These are phyloP conservation scores for Sclerotinia subarctica DNA, from an alignment of 2,329 filamentous ascomycete species.

Conservation along the genomic window DNA sequence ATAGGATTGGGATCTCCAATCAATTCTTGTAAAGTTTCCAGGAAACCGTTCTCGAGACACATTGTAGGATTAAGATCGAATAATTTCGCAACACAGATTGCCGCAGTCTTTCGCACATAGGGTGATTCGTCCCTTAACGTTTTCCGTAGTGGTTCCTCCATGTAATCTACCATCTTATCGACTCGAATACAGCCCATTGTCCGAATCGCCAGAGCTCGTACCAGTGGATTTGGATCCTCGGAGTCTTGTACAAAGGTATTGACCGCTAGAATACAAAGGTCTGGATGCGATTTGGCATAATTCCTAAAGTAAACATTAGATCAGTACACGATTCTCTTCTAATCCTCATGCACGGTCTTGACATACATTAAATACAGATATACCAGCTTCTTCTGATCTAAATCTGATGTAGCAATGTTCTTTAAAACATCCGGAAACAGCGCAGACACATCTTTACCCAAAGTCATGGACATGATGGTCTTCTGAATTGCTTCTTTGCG, in stretches of 20 bases:
- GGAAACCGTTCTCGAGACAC: constrained; percentile 95
- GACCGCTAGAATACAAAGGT: constrained; percentile 96
- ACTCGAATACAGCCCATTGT: constrained; percentile 99
- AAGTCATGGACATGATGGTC: constrained; percentile 99
- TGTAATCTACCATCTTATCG: constrained; percentile 99
- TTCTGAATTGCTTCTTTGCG: constrained; percentile 98
- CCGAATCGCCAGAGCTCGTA: constrained; percentile 89
- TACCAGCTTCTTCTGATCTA: constrained; percentile 99
- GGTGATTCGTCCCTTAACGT: constrained; percentile 95
- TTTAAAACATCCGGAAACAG: constrained; percentile 97
- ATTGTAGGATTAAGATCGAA: constrained; percentile 91
- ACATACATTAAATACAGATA: constrained; percentile 92
- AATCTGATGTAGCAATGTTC: constrained; percentile 91
- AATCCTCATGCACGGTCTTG: not conserved
- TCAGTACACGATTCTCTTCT: not conserved
- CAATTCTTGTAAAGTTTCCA: constrained; percentile 90
- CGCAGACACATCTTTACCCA: constrained; percentile 97
- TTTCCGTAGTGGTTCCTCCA: constrained; percentile 96
- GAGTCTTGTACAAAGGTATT: constrained; percentile 99
- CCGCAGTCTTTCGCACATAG: constrained; percentile 96
- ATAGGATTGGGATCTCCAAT: constrained; percentile 98
- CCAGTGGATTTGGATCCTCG: constrained; percentile 94
- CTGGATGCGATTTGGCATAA: constrained; percentile 97
- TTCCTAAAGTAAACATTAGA: constrained; percentile 60
- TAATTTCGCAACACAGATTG: constrained; percentile 95